These are phyloP conservation scores for Mucor sp. DNA, from an alignment of 371 early-diverging fungal genomes.

Conservation along the genomic window DNA sequence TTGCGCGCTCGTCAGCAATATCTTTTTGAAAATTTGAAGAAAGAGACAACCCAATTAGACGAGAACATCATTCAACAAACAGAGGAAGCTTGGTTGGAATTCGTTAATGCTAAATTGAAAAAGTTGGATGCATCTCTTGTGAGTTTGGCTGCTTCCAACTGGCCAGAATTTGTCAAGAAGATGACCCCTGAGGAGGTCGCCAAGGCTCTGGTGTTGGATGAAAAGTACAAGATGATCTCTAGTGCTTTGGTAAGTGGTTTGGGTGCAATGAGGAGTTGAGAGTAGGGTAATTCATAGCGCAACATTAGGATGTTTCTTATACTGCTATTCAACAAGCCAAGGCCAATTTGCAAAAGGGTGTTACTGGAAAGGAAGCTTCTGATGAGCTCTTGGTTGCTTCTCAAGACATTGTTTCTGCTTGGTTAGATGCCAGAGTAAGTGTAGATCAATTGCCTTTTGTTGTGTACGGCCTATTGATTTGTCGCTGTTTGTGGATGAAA, in stretches of 20 bases:
- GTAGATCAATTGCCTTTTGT: not conserved
- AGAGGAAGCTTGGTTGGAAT: conserved; percentile 64
- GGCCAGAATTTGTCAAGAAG: conserved; percentile 58
- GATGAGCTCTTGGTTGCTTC: conserved; percentile 47
- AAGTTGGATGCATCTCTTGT: conserved; percentile 40
- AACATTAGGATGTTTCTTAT: conserved; percentile 42
- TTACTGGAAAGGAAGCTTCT: conserved; percentile 47
- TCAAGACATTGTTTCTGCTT: conserved; percentile 57
- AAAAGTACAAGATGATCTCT: conserved; percentile 80
- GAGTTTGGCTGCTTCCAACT: conserved; percentile 40
- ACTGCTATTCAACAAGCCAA: conserved; percentile 56
- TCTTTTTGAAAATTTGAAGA: conserved; percentile 70
- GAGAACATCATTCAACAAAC: conserved; percentile 54
- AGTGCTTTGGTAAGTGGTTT: conserved; percentile 52
- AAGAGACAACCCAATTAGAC: conserved; percentile 37
- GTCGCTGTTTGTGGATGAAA: not conserved
- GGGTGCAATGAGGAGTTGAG: not conserved
- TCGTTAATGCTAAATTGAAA: conserved; percentile 63
- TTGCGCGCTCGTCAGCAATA: conserved; percentile 87
- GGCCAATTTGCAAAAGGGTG: conserved; percentile 42
- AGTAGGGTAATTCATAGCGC: not conserved
- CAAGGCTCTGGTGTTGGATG: conserved; percentile 55
- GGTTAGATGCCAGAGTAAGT: conserved; percentile 61
- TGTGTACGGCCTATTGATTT: not conserved
- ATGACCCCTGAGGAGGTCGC: conserved; percentile 56